Percentiles rank a stretch among this genome's conserved stretches.
These are phyloP conservation scores for Dipodascus albidus DNA, from an alignment of 805 yeast genomes.

Conservation along the genomic window DNA sequence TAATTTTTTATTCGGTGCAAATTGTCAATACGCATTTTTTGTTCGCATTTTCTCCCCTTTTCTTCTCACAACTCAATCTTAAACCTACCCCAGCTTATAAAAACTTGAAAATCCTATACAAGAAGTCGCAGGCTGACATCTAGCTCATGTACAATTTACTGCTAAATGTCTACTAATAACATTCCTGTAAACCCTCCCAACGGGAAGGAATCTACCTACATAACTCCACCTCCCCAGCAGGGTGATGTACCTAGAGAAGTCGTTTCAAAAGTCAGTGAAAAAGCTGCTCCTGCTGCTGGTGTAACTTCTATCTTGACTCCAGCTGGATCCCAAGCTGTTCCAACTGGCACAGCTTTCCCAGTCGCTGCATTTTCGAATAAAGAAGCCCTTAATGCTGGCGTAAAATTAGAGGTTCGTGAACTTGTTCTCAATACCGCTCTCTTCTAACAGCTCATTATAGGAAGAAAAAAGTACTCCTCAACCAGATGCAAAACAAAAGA, in stretches of 20 bases:
- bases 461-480: too few species aligned
- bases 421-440: not conserved
- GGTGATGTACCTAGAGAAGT: not conserved
- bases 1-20: too few species aligned
- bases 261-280: not conserved
- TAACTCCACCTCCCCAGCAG: not conserved
- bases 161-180: not conserved
- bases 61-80: too few species aligned
- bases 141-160: not conserved
- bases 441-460: too few species aligned
- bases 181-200: not conserved
- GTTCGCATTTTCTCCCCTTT: too few species aligned
- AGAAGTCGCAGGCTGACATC: too few species aligned
- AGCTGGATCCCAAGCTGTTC: not conserved
- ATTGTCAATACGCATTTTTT: too few species aligned
- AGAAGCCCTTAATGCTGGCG: slow-evolving; percentile 19
- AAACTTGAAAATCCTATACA: too few species aligned
- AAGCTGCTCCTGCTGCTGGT: not conserved
- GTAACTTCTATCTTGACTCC: not conserved
- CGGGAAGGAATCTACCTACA: not conserved
- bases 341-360: slow-evolving; percentile 22
- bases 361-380: slow-evolving; percentile 19
- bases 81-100: too few species aligned
- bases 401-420: not conserved
- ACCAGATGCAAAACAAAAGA: too few species aligned